Percentiles rank a stretch among this genome's conserved stretches.
Conservation (phyloP, 495 filamentous ascomycete species). For the Delitschia confertaspora region DNA sequence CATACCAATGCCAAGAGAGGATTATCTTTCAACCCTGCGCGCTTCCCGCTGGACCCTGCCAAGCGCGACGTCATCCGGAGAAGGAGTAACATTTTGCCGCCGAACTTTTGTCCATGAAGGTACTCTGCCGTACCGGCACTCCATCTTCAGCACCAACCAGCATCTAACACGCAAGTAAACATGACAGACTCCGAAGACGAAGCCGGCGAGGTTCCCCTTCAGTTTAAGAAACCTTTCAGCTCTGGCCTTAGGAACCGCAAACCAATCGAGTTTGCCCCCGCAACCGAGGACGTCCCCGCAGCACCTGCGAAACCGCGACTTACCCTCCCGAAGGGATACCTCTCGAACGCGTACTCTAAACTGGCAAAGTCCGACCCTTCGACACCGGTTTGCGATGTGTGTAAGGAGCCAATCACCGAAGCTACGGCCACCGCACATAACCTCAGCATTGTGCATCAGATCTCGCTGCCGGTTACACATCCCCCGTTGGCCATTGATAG, state of each 20-base stretch:
- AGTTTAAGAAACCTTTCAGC: too few relatives aligned
- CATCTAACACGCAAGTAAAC: slow-evolving; percentile 1
- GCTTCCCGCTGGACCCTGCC: neutral
- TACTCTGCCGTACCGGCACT: too few relatives aligned
- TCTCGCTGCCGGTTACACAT: slow-evolving; percentile 68
- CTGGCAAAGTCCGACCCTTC: too few relatives aligned
- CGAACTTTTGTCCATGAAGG: too few relatives aligned
- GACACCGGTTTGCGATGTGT: slow-evolving; percentile 46
- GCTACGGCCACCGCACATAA: slow-evolving; percentile 45
- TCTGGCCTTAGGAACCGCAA: too few relatives aligned
- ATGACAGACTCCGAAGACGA: neutral
- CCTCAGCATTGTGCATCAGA: slow-evolving; percentile 70
- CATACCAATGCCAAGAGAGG: slow-evolving; percentile 65
- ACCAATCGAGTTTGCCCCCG: too few relatives aligned
- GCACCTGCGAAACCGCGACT: too few relatives aligned
- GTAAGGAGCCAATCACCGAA: slow-evolving; percentile 46
- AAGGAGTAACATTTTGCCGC: slow-evolving; percentile 6
- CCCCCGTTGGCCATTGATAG: slow-evolving; percentile 80
- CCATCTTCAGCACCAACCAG: slow-evolving; percentile 23
- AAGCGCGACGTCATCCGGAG: too few relatives aligned
- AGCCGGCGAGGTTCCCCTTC: slow-evolving; percentile 1
- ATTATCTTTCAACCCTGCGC: slow-evolving; percentile 39
- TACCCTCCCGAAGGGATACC: too few relatives aligned
- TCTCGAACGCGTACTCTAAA: too few relatives aligned
- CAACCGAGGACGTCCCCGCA: too few relatives aligned